A percentile compares a stretch with the other conserved stretches of the same genome.
Conservation (phyloP, 495 filamentous ascomycete genomes). For the Xylaria longipes region DNA sequence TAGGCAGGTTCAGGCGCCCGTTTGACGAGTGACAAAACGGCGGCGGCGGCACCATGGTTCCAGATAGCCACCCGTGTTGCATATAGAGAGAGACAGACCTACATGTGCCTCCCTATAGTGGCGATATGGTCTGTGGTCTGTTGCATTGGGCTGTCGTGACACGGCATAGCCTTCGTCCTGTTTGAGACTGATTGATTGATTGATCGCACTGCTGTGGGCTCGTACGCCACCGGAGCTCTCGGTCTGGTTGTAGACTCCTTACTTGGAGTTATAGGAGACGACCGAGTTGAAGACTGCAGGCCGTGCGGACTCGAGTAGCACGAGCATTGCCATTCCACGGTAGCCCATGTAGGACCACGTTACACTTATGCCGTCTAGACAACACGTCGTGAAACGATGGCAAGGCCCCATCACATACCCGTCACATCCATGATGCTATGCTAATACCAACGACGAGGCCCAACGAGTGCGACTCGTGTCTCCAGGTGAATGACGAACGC, state of each 20-base stretch:
- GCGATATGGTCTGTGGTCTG: background rate
- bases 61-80: conserved; percentile 11
- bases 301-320: background rate
- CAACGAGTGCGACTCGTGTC: background rate
- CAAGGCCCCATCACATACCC: conserved; percentile 8
- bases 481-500: background rate
- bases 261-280: background rate
- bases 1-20: conserved; percentile 19
- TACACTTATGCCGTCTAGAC: conserved; percentile 12
- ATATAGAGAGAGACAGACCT: background rate
- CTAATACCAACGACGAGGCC: background rate
- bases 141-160: conserved; percentile 13
- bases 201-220: background rate
- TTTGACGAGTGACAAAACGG: background rate
- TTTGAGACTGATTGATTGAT: conserved; percentile 8
- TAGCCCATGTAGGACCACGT: background rate
- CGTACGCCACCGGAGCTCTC: background rate
- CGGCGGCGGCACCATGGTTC: background rate
- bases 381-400: background rate
- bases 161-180: background rate
- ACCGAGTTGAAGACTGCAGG: background rate
- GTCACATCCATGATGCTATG: no score
- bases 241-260: background rate
- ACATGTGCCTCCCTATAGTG: background rate
- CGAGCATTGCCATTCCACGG: background rate